Percentiles rank a stretch among this genome's conserved stretches.
Evolutionary conservation across 2,329 filamentous ascomycete species (phyloP).

Genomic region (Bipolaris oryzae): DNA sequence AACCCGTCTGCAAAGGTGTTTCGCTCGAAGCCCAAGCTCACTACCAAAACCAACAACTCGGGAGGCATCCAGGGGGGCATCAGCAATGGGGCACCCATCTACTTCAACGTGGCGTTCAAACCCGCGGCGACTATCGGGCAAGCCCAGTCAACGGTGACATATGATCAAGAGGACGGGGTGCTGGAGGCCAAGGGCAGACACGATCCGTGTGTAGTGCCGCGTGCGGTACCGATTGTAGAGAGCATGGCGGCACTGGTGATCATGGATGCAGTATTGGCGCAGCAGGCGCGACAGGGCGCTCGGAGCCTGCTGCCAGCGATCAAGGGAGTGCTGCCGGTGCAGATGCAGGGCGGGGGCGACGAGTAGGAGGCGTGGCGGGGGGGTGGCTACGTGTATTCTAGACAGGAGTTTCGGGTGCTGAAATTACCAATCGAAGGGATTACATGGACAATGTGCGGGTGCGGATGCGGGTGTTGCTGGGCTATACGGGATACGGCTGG

Average conservation of each 20-base stretch:
- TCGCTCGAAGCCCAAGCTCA: slow-evolving; percentile 63
- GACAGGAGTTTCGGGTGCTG: slow-evolving; percentile 1
- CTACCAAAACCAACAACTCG: slow-evolving; percentile 92
- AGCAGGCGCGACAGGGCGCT: slow-evolving; percentile 65
- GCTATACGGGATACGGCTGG: no score
- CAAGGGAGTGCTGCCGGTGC: slow-evolving; percentile 45
- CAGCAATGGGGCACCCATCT: slow-evolving; percentile 89
- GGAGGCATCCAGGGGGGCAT: slow-evolving; percentile 96
- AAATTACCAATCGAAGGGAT: slow-evolving; percentile 1
- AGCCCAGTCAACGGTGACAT: slow-evolving; percentile 82
- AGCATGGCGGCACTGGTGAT: slow-evolving; percentile 87
- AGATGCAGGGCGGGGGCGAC: slow-evolving; percentile 11
- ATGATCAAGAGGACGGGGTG: slow-evolving; percentile 74
- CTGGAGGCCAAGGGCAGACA: slow-evolving; percentile 92
- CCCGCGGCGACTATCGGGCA: slow-evolving; percentile 91
- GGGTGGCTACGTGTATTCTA: neutral
- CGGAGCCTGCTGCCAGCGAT: slow-evolving; percentile 48
- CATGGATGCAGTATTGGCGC: slow-evolving; percentile 84
- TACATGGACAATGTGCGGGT: neutral
- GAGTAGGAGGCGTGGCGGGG: no score
- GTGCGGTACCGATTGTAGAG: slow-evolving; percentile 88
- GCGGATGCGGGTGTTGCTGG: neutral
- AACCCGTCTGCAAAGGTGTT: slow-evolving; percentile 50
- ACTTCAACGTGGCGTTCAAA: slow-evolving; percentile 96
- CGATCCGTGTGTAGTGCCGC: slow-evolving; percentile 89